Conservation (phyloP, 495 filamentous ascomycete genomes). For the Copromyces sp. region DNA sequence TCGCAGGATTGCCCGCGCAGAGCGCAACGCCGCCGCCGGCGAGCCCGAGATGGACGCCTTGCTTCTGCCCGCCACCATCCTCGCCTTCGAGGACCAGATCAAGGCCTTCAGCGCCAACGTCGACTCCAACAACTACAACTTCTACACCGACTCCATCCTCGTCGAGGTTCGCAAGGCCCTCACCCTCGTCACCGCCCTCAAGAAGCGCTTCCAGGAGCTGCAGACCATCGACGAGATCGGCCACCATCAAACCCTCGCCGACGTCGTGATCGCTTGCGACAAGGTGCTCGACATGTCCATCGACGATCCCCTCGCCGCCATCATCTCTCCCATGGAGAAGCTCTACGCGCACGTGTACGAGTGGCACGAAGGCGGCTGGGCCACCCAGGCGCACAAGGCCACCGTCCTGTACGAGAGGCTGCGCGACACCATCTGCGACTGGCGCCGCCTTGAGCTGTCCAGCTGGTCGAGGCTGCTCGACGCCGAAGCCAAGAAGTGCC, state of each 20-base stretch:
- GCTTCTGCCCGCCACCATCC: conserved; percentile 54
- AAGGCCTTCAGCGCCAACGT: conserved; percentile 38
- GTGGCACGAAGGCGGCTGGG: conserved; percentile 77
- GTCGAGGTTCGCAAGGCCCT: conserved; percentile 63
- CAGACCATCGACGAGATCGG: conserved; percentile 48
- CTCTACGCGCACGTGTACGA: conserved; percentile 74
- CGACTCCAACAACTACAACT: conserved; percentile 54
- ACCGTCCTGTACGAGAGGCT: conserved; percentile 59
- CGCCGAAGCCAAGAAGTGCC: conserved; percentile 63
- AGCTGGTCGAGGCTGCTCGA: conserved; percentile 91
- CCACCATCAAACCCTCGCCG: conserved; percentile 51
- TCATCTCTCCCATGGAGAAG: conserved; percentile 74
- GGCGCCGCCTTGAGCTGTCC: conserved; percentile 81
- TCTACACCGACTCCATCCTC: conserved; percentile 75
- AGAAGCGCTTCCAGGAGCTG: conserved; percentile 59
- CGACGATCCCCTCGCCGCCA: conserved; percentile 75
- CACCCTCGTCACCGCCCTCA: conserved; percentile 51
- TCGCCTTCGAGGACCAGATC: conserved; percentile 50
- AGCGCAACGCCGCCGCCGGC: conserved; percentile 14
- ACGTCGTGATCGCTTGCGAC: conserved; percentile 64
- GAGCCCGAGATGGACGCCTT: conserved; percentile 31
- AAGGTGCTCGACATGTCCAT: conserved; percentile 65
- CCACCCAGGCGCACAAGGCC: conserved; percentile 67
- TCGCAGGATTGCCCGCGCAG: conserved; percentile 19
- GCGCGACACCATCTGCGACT: conserved; percentile 65